Evolutionary conservation across 805 yeast species (phyloP), one percentile per base, ranked within the genome.

Genomic region (Candida awuae): DNA sequence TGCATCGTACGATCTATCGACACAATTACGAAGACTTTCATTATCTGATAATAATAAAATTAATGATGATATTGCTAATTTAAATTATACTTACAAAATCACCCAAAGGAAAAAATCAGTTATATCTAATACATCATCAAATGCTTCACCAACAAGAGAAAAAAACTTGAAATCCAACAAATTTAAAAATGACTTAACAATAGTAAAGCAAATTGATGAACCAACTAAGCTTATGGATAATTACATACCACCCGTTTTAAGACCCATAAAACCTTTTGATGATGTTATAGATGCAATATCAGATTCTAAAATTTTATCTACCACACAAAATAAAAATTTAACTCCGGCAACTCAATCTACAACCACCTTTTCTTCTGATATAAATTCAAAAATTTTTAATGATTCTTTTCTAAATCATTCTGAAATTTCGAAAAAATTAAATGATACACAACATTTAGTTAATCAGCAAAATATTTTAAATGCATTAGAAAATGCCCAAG

Each of bases 201-300:
- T 33, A 1, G 29, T 51, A 8, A 49, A 64, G 43, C 76, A 70
- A 44, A 68, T 73, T 29, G 68, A 71, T 49, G 67, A 66, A 42
- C 63, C 66, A 31, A 62, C 65, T 40, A 70, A 67, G 48, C 58
- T 70, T 34, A 73, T 75, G 5, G 54, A 69, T 42, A 37, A 42
- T 22, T 65, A 69, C 49, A 57, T 68, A 2, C 80, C 80, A 4
- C 74, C 77, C 2, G 78, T 73, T 13, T 59, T 73, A 38, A 54
- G 78, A 23, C 74, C 75, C 32, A 50, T 35, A 29, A 40, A 31
- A 25, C 28, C 28, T 13, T 12, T 14, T 12, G 13, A 7, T 13
- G 28, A 25, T 5, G 28, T 12, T 7, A 14, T n/a, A n/a, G n/a
- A n/a, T n/a, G n/a, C n/a, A n/a, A 25, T 25, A 14, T 25, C 28